Conservation (phyloP, 2,329 filamentous ascomycete genomes). For the Apiospora rasikravindrae region DNA sequence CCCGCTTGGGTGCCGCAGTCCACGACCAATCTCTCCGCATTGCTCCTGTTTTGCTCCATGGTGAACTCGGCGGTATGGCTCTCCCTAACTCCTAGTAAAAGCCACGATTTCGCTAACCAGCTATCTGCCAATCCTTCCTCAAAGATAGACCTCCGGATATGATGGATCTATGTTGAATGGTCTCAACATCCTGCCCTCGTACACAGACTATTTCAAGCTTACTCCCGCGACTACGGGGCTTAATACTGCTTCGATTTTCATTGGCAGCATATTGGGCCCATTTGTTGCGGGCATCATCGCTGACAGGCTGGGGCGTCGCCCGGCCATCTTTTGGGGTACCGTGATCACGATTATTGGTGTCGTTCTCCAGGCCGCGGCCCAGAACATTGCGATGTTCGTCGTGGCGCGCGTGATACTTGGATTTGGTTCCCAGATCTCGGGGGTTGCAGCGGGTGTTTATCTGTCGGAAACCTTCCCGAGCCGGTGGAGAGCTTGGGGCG, state of each 20-base stretch:
- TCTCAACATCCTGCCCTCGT: slow-evolving; percentile 61
- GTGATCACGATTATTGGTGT: slow-evolving; percentile 50
- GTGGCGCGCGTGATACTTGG: slow-evolving; percentile 53
- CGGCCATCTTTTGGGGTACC: slow-evolving; percentile 47
- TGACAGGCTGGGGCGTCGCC: slow-evolving; percentile 49
- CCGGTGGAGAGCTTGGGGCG: slow-evolving; percentile 44
- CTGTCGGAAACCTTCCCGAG: slow-evolving; percentile 55
- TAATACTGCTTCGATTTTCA: slow-evolving; percentile 61
- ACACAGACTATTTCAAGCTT: slow-evolving; percentile 60
- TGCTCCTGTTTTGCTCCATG: slow-evolving; percentile 50
- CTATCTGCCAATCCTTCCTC: background rate
- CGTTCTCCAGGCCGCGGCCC: slow-evolving; percentile 52
- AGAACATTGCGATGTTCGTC: slow-evolving; percentile 59
- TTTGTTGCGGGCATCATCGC: slow-evolving; percentile 48
- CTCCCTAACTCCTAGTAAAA: background rate
- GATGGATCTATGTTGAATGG: slow-evolving; percentile 61
- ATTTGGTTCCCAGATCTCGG: slow-evolving; percentile 46
- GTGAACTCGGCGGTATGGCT: slow-evolving; percentile 48
- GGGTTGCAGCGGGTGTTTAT: slow-evolving; percentile 51
- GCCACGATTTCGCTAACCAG: background rate
- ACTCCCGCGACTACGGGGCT: slow-evolving; percentile 57
- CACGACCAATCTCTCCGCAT: slow-evolving; percentile 42
- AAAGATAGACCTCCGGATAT: slow-evolving; percentile 37
- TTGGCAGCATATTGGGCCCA: slow-evolving; percentile 53
- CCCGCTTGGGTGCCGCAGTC: slow-evolving; percentile 53